A percentile compares a stretch with the other conserved stretches of the same genome.
Conservation (phyloP, 2,329 filamentous ascomycete species). For the Trichothecium roseum region DNA sequence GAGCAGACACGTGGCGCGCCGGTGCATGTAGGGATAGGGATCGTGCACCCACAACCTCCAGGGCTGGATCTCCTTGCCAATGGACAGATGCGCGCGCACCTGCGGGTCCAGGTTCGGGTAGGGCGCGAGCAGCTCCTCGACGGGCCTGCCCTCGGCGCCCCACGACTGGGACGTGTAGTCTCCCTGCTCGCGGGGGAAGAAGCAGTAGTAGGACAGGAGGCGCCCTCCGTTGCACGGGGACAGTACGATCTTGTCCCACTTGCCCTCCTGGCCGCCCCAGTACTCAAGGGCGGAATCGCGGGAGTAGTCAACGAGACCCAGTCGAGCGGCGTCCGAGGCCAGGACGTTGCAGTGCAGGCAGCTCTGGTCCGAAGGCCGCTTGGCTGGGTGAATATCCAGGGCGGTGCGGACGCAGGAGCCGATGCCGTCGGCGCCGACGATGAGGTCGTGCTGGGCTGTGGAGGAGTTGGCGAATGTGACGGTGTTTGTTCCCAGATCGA, state of each 20-base stretch:
- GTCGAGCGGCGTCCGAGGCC: constrained; percentile 47
- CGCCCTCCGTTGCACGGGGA: constrained; percentile 58
- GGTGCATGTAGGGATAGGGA: constrained; percentile 48
- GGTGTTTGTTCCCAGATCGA: constrained; percentile 39
- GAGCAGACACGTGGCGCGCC: constrained; percentile 42
- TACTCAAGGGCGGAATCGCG: constrained; percentile 53
- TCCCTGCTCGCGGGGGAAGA: constrained; percentile 46
- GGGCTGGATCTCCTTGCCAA: constrained; percentile 51
- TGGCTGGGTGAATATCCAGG: constrained; percentile 51
- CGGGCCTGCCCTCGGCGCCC: constrained; percentile 38
- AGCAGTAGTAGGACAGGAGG: constrained; percentile 60
- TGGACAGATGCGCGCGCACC: constrained; percentile 45
- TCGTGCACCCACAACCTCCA: constrained; percentile 54
- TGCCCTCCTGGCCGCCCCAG: constrained; percentile 56
- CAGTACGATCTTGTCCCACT: constrained; percentile 60
- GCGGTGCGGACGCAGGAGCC: constrained; percentile 53
- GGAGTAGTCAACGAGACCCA: constrained; percentile 54
- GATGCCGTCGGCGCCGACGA: constrained; percentile 58
- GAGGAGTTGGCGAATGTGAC: constrained; percentile 44
- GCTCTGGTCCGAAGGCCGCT: constrained; percentile 46
- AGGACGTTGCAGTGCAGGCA: constrained; percentile 56
- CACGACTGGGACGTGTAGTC: constrained; percentile 53
- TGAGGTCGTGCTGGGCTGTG: constrained; percentile 42
- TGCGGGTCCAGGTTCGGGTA: constrained; percentile 50
- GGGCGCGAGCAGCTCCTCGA: constrained; percentile 49